These are phyloP conservation scores for Earliella scabrosa DNA, from an alignment of 1,284 basidiomycete genomes.

Conservation along the genomic window DNA sequence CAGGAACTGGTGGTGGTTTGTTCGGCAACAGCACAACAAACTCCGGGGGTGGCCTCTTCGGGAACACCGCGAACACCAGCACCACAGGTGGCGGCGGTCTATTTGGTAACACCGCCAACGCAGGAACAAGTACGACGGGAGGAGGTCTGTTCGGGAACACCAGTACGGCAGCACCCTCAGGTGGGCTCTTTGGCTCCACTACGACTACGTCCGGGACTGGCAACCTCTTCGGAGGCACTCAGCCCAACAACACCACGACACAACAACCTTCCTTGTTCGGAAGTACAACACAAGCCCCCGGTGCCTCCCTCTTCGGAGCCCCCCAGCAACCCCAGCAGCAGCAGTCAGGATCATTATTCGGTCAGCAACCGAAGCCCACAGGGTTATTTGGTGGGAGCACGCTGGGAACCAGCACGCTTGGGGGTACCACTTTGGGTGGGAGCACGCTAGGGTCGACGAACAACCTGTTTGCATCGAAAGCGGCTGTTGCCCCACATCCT, in stretches of 20 bases:
- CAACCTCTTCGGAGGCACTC: conserved; percentile 26
- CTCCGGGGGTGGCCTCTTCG: conserved; percentile 23
- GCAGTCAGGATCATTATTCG: conserved; percentile 14
- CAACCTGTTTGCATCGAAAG: conserved; percentile 33
- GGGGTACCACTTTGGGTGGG: conserved; percentile 27
- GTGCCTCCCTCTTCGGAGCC: conserved; percentile 20
- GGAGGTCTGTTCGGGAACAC: conserved; percentile 40
- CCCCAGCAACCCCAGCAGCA: conserved; percentile 31
- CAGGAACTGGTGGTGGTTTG: conserved; percentile 28
- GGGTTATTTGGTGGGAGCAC: conserved; percentile 26
- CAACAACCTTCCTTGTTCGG: conserved; percentile 1
- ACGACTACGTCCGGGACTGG: conserved; percentile 11
- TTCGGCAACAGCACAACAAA: conserved; percentile 37
- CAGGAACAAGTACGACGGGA: conserved; percentile 2
- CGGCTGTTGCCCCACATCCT: conserved; percentile 41
- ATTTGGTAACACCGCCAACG: conserved; percentile 22
- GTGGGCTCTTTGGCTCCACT: conserved; percentile 21
- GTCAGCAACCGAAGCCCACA: conserved; percentile 20
- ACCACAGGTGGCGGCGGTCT: conserved; percentile 21
- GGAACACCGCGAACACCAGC: conserved; percentile 7
- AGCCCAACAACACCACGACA: conserved; percentile 6
- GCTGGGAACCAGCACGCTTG: conserved; percentile 21
- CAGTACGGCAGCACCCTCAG: conserved; percentile 18
- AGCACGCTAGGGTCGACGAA: conserved; percentile 35
- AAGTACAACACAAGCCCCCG: conserved; percentile 9